Evolutionary conservation across 768 basidiomycete species (phyloP).

Genomic region (Hygrophorus russula): DNA sequence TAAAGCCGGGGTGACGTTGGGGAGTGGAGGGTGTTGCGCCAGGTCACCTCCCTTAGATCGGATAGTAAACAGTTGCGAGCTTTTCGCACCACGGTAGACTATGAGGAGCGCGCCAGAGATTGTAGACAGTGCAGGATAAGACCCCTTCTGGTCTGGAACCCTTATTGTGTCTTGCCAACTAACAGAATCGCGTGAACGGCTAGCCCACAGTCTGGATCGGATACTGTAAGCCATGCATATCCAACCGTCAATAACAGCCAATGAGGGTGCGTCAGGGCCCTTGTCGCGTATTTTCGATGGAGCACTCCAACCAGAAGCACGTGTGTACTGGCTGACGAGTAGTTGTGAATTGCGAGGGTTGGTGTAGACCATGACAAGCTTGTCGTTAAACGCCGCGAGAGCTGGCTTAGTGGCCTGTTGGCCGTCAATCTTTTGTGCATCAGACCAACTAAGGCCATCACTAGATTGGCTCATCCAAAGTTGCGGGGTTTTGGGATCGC

Average conservation of each 20-base stretch:
- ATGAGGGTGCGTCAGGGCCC: not conserved
- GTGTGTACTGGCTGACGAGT: not conserved
- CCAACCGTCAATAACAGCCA: not conserved
- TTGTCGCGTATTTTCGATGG: constrained; percentile 1
- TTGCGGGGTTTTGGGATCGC: not conserved
- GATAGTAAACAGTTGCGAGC: not conserved
- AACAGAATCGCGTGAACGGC: not conserved
- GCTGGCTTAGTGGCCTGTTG: not conserved
- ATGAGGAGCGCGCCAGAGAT: not conserved
- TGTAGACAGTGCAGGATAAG: not conserved
- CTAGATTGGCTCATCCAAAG: constrained; percentile 4
- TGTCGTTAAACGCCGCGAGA: constrained; percentile 1
- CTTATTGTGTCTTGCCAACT: not conserved
- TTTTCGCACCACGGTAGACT: not conserved
- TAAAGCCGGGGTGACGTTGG: not conserved
- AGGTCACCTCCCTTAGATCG: constrained; percentile 1
- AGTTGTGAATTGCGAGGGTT: constrained; percentile 1
- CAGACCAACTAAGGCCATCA: constrained; percentile 1
- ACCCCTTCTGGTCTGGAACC: constrained; percentile 2
- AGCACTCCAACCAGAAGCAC: not conserved
- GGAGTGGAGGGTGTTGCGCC: not conserved
- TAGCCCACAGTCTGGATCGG: not conserved
- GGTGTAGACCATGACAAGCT: constrained; percentile 3
- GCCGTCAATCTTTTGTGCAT: not conserved
- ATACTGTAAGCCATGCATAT: constrained; percentile 1